These are phyloP conservation scores for Aspergillus tanneri DNA, from an alignment of 2,329 filamentous ascomycete genomes.

Conservation along the genomic window DNA sequence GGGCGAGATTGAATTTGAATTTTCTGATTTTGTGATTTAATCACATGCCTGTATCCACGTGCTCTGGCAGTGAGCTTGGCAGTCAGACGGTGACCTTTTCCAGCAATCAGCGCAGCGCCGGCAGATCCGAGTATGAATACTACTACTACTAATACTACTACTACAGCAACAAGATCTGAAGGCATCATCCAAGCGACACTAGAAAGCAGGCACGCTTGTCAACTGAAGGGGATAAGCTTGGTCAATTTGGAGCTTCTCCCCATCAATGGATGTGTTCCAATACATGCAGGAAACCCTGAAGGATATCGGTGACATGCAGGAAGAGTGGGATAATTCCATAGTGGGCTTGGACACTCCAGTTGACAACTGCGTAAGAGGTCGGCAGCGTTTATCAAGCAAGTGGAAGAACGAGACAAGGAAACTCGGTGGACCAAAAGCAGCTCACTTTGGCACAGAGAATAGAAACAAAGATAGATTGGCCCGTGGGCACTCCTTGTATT, in stretches of 20 bases:
- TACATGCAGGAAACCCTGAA: constrained; percentile 24
- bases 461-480: neutral
- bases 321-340: constrained; percentile 6
- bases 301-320: constrained; percentile 17
- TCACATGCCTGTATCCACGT: no score
- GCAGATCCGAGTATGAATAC: no score
- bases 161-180: constrained; percentile 9
- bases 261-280: constrained; percentile 17
- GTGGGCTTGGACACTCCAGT: neutral
- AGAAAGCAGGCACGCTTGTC: constrained; percentile 14
- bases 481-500: neutral
- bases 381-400: neutral
- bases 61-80: no score
- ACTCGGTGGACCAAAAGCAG: neutral
- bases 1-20: no score
- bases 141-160: no score
- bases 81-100: no score
- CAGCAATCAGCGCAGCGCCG: no score
- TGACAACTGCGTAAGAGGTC: neutral
- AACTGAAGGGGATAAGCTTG: constrained; percentile 24
- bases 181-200: constrained; percentile 22
- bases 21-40: no score
- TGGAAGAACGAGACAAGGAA: neutral
- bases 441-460: neutral
- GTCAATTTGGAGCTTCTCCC: constrained; percentile 25